phyloP scores from a whole-genome alignment of 192 early-diverging fungal species.

The Pecoramyces ruminantium region DNA sequence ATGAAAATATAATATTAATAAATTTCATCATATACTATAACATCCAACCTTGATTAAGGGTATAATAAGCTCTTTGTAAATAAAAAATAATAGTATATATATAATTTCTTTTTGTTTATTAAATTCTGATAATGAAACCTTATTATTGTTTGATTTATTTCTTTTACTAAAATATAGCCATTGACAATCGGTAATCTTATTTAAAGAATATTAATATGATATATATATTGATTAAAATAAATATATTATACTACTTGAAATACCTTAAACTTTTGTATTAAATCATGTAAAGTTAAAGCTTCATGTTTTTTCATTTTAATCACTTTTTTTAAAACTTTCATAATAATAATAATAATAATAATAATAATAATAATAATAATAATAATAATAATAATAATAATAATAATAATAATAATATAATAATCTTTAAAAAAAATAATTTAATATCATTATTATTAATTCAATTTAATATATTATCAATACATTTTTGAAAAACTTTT shows the following conservation, averaged over 20 bases:
- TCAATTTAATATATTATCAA: too few relatives aligned
- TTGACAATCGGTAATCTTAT: background rate
- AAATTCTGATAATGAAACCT: background rate
- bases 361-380: too few relatives aligned
- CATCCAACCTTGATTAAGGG: background rate
- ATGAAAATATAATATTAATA: too few relatives aligned
- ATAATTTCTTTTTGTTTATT: background rate
- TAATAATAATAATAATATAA: too few relatives aligned
- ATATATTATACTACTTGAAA: too few relatives aligned
- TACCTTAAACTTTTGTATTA: background rate
- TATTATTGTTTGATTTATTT: background rate
- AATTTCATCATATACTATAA: too few relatives aligned
- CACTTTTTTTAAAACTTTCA: background rate
- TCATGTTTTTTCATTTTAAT: background rate
- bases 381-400: too few relatives aligned
- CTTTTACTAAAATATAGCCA: background rate
- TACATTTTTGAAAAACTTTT: background rate
- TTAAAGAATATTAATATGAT: too few relatives aligned
- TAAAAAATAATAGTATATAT: background rate
- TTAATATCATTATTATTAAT: too few relatives aligned
- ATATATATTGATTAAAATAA: too few relatives aligned
- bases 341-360: background rate
- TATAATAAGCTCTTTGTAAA: background rate
- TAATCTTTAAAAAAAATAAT: too few relatives aligned
- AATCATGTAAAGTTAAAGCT: background rate